Conservation (phyloP, 116 monocot species). For the Cymodocea nodosa region DNA sequence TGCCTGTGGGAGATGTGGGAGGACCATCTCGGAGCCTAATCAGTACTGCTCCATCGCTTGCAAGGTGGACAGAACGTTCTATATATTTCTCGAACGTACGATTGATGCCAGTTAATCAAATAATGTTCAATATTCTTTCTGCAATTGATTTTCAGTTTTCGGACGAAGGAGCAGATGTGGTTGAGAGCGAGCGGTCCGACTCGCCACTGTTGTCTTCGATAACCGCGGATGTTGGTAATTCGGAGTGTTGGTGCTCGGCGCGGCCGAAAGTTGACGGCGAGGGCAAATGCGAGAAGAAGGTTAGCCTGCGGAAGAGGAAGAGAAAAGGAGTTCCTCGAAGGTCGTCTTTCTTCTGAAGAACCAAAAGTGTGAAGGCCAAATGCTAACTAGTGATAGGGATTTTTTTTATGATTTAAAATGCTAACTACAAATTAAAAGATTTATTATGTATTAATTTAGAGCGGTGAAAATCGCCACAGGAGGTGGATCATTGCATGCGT, state of each 20-base stretch:
- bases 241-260: neutral
- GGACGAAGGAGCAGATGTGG: neutral
- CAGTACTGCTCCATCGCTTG: conserved; percentile 50
- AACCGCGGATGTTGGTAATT: neutral
- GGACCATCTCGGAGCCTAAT: conserved; percentile 17
- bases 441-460: too few species aligned
- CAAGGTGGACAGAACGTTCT: conserved; percentile 22
- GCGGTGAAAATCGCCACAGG: too few species aligned
- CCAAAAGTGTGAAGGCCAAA: too few species aligned
- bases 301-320: conserved; percentile 4
- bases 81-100: too few species aligned
- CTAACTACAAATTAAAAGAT: too few species aligned
- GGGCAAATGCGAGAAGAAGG: neutral
- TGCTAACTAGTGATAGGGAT: too few species aligned
- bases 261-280: neutral
- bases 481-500: too few species aligned
- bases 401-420: too few species aligned
- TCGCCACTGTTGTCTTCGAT: neutral
- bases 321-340: conserved; percentile 17
- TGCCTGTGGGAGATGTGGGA: conserved; percentile 26
- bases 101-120: too few species aligned
- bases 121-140: too few species aligned
- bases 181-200: neutral
- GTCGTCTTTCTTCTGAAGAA: conserved; percentile 6
- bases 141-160: neutral